phyloP scores from a whole-genome alignment of 441 rosid genomes.

The Erodium trifolium region DNA sequence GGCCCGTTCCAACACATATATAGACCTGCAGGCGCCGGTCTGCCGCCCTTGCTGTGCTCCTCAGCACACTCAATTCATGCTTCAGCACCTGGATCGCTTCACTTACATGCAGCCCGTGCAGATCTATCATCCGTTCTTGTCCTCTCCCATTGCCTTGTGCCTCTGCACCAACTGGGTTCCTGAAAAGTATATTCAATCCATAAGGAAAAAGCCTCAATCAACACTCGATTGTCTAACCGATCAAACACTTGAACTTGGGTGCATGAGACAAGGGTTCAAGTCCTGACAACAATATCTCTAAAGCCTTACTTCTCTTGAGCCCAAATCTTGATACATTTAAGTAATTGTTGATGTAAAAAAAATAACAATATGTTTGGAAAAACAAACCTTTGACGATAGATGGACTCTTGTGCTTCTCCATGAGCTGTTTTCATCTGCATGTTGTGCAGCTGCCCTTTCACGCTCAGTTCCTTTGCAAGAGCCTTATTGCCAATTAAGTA shows the following conservation, averaged over 20 bases:
- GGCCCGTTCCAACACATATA: constrained; percentile 90
- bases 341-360: too few species aligned
- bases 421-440: constrained; percentile 94
- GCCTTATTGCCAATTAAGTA: constrained; percentile 83
- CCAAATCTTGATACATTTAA: too few species aligned
- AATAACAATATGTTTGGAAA: constrained; percentile 16
- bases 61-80: constrained; percentile 63
- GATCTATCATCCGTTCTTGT: constrained; percentile 81
- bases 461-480: constrained; percentile 83
- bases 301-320: too few species aligned
- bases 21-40: constrained; percentile 77
- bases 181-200: too few species aligned
- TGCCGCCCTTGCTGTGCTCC: constrained; percentile 62
- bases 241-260: too few species aligned
- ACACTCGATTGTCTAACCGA: too few species aligned
- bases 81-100: constrained; percentile 81
- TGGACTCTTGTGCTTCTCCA: constrained; percentile 89
- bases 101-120: constrained; percentile 86
- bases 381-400: constrained; percentile 80
- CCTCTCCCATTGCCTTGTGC: constrained; percentile 54
- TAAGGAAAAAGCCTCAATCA: too few species aligned
- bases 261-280: background rate
- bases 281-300: too few species aligned
- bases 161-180: constrained; percentile 84
- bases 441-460: constrained; percentile 83